These are phyloP conservation scores for Paraglomus occultum DNA, from an alignment of 192 early-diverging fungal genomes.

Conservation along the genomic window DNA sequence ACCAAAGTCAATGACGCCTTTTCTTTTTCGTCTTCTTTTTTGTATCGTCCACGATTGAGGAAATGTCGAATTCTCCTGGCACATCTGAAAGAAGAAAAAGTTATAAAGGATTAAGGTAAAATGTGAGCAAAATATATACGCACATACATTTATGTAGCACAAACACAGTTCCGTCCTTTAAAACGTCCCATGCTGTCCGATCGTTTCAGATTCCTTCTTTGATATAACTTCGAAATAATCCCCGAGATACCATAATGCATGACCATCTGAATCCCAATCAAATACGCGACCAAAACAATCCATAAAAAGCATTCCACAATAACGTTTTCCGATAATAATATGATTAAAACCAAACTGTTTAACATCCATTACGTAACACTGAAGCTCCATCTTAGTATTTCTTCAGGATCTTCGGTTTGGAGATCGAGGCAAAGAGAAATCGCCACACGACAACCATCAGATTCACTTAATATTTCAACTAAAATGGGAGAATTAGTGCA, in stretches of 20 bases:
- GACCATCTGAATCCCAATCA: not conserved
- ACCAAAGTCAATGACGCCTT: constrained; percentile 15
- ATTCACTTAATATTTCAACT: constrained; percentile 21
- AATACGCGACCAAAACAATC: constrained; percentile 21
- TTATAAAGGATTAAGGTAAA: constrained; percentile 28
- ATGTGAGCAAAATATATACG: constrained; percentile 25
- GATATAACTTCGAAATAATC: constrained; percentile 24
- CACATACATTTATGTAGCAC: constrained; percentile 25
- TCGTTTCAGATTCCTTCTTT: constrained; percentile 26
- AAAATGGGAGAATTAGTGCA: constrained; percentile 19
- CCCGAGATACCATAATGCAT: constrained; percentile 20
- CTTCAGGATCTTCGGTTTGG: constrained; percentile 24
- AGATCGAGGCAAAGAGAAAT: constrained; percentile 16
- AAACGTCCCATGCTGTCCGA: constrained; percentile 11
- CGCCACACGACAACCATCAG: constrained; percentile 7
- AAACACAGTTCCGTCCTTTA: constrained; percentile 19
- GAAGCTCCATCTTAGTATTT: constrained; percentile 25
- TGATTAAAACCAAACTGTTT: constrained; percentile 28
- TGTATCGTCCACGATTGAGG: constrained; percentile 21
- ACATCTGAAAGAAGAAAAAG: constrained; percentile 26
- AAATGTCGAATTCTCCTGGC: constrained; percentile 23
- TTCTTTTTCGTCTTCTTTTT: constrained; percentile 25
- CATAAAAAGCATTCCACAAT: constrained; percentile 18
- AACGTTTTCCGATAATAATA: constrained; percentile 23
- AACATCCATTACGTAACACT: constrained; percentile 16